Evolutionary conservation across 2,329 filamentous ascomycete genomes (phyloP), one percentile per base, ranked within the genome.

Genomic region (Cladosporium sp.): DNA sequence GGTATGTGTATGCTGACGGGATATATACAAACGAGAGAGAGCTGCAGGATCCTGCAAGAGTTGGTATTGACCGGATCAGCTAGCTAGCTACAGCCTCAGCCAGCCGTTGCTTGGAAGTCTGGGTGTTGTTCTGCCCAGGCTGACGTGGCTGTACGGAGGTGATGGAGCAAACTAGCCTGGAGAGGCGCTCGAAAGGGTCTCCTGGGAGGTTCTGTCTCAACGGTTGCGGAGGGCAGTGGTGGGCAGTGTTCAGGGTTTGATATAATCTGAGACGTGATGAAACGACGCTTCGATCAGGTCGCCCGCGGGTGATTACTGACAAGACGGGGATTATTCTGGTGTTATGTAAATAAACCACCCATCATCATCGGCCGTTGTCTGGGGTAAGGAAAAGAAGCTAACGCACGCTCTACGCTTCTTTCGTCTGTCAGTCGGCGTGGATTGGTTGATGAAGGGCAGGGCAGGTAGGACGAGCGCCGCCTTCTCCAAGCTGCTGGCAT

Each of bases 191-290:
- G n/a, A n/a, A 34, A 34, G 32, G 32, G n/a, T 34, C 32, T 34
- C 11, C n/a, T 27, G 22, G 9, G 4, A 27, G 22, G 9, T 27
- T 4, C 9, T 27, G 22, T 27, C 22, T 27, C 22, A 27, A 27
- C 22, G 9, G 4, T 9, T 9, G 22, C 22, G 9, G n/a, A n/a
- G 55, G 36, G 39, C 27, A 29, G 27, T 18, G 27, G 15, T 34
- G 7, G n/a, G n/a, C 11, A 2, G 9, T 15, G 5, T 13, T 12
- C 34, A 48, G 45, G 45, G 45, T 41, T 41, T 34, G 45, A 48
- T 36, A 34, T 36, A 24, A 34, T 18, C 27, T 41, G 45, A 48
- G 45, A 48, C 37, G 45, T 41, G 45, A 13, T 48, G 32, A 36
- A 36, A 48, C 45, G 45, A 18, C 19, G 32, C 32, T 36, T 27